Evolutionary conservation across 352 stramenopile genomes (phyloP), one percentile per base, ranked within the genome.

Genomic region (Phytophthora brassicae): DNA sequence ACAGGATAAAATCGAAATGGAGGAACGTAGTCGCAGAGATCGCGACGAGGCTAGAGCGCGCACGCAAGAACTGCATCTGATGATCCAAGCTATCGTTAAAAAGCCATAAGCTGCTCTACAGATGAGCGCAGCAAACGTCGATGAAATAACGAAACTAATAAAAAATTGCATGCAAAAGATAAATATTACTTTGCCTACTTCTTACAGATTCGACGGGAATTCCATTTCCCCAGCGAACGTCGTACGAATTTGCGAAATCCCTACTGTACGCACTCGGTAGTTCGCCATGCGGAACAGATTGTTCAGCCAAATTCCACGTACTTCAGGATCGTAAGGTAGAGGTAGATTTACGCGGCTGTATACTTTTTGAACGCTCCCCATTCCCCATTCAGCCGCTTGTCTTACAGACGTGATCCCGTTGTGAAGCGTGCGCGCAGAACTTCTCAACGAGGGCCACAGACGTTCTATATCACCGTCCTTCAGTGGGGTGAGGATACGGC

Each of bases 191-290:
- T n/a, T n/a, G n/a, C n/a, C n/a, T n/a, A n/a, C n/a, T n/a, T n/a
- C n/a, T n/a, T n/a, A n/a, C n/a, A 16, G 31, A 13, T 13, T 38
- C 31, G 16, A 3, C 8, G 19, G 35, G n/a, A n/a, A n/a, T n/a
- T 56, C 33, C 35, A 56, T 56, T 0, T 22, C 48, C 7, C 48
- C 35, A 13, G 19, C 14, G 13, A 56, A 56, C 12, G 49, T 47
- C 2, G 49, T 28, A 19, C 28, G 45, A 5, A 41, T 52, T 19
- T 52, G 45, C 6, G 45, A 52, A 3, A 52, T 52, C n/a, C n/a
- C n/a, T n/a, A n/a, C n/a, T n/a, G n/a, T n/a, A n/a, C n/a, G n/a
- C n/a, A n/a, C n/a, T n/a, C n/a, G n/a, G n/a, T n/a, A n/a, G n/a
- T n/a, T n/a, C n/a, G n/a, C n/a, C n/a, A n/a, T n/a, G n/a, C n/a